A percentile compares a stretch with the other conserved stretches of the same genome.
Conservation (phyloP, 2,329 filamentous ascomycete genomes). For the Pseudogymnoascus sp. region DNA sequence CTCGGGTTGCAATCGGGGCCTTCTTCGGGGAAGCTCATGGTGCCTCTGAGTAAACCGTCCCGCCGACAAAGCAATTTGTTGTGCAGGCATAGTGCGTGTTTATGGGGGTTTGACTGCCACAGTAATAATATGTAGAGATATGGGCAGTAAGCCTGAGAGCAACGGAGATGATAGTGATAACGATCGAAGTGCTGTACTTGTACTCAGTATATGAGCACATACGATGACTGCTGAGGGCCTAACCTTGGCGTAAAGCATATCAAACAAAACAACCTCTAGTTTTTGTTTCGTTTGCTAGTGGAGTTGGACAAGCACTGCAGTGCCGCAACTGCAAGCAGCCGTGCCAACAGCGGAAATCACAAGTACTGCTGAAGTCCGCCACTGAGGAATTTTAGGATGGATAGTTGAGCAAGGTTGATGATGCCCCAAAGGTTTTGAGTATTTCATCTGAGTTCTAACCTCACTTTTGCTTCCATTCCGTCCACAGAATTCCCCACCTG, state of each 20-base stretch:
- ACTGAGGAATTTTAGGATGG: neutral
- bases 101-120: neutral
- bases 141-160: neutral
- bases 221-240: neutral
- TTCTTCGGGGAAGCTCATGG: neutral
- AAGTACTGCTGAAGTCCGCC: neutral
- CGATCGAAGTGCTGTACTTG: neutral
- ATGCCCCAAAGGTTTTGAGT: neutral
- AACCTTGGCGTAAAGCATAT: neutral
- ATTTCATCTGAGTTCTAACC: conserved; percentile 48
- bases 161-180: neutral
- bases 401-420: neutral
- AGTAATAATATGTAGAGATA: neutral
- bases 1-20: conserved; percentile 13
- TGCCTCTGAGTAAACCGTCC: neutral
- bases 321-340: neutral
- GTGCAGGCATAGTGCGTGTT: neutral
- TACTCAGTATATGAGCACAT: neutral
- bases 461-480: conserved; percentile 59
- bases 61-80: neutral
- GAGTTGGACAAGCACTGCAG: neutral
- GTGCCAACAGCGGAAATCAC: neutral
- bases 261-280: neutral
- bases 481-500: conserved; percentile 80
- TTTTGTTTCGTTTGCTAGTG: neutral